Base-by-base conservation (phyloP, 768 basidiomycete species). In the Lactifluus piperatus region DNA sequence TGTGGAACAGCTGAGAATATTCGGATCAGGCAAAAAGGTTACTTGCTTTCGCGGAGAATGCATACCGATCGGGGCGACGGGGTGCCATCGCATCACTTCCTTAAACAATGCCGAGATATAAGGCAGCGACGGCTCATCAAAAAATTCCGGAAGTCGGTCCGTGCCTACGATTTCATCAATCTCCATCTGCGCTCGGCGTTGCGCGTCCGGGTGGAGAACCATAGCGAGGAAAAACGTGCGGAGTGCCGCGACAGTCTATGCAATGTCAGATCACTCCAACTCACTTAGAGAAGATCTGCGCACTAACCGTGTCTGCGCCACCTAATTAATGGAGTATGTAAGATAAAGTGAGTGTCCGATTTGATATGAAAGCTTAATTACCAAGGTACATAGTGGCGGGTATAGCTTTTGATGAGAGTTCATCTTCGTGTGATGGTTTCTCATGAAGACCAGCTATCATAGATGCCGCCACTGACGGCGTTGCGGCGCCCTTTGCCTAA, bases 221-320 rank as follows among this genome's bases (percentile, higher is more conserved):
- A 70, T 71, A 1, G 71, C 71, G 5, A 72, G 63, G 61, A 72
- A 65, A 60, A 72, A 70, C 0, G 71, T 64, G 22, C 60, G 58
- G 43, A 70, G 60, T 8, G 64, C 54, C 5, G 68, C 61, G 27
- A 65, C 62, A 0, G 68, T 69, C 68, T 69, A 18, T 18, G 18
- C 5, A 18, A 22, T n/a, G 27, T 55, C 18, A 58, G 41, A 50
- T 26, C 10, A 26, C n/a, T 7, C 9, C 3, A 14, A 50, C 1
- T 30, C 9, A 22, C 32, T 18, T 5, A 24, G 44, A 63, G 24
- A 51, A 41, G 52, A 56, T 30, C 9, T 20, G 45, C 22, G 3
- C 27, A 62, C 64, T 49, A 2, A 64, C 63, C 4, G 63, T 64
- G 36, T 63, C 63, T 0, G 63, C 62, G 7, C 61, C 63, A 32